Base-by-base conservation (phyloP, 257 asterid genomes). In the Henckelia pumila region DNA sequence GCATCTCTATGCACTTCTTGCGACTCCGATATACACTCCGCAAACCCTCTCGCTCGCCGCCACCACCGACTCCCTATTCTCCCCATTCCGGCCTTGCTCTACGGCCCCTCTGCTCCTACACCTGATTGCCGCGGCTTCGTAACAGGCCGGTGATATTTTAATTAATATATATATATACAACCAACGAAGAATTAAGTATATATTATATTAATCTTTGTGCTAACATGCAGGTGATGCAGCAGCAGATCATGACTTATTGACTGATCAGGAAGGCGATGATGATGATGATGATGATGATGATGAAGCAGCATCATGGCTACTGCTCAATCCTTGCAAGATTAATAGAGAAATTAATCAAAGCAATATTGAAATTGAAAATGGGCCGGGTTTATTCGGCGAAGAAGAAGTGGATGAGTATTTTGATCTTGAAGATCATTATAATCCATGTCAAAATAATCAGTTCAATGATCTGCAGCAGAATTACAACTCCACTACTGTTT, bases 11-110 rank as follows among this genome's bases (percentile, higher is more conserved):
- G 96, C 75, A 60, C 86, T 53, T 49, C 80, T 70, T 91, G 97
- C 74, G 97, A 91, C 59, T 62, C 86, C 8, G 86, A 88, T 13
- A 81, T 91, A 76, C 97, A 91, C 78, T 86, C 95, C 0, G 97
- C 88, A 13, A 88, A 91, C 69, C 95, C 97, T 5, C 81, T 91
- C 44, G 91, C 97, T 0, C 83, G 87, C 55, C 96, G 97, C 74
- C 97, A 88, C 86, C 91, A 85, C 82, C 89, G 97, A 29, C 86
- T 88, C 57, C 95, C 96, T 0, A 71, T 83, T 22, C 50, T 71
- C 47, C 82, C 88, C 1, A 70, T 82, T 52, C 73, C 84, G 2
- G 77, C 71, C 8, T 29, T 75, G 63, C 73, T 63, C 21, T 73
- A 70, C 32, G 72, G 83, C 20, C 69, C 75, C 37, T 70, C 73